A percentile compares a stretch with the other conserved stretches of the same genome.
Evolutionary conservation across 2,329 filamentous ascomycete species (phyloP).

Genomic region (Cordyceps fumosorosea): DNA sequence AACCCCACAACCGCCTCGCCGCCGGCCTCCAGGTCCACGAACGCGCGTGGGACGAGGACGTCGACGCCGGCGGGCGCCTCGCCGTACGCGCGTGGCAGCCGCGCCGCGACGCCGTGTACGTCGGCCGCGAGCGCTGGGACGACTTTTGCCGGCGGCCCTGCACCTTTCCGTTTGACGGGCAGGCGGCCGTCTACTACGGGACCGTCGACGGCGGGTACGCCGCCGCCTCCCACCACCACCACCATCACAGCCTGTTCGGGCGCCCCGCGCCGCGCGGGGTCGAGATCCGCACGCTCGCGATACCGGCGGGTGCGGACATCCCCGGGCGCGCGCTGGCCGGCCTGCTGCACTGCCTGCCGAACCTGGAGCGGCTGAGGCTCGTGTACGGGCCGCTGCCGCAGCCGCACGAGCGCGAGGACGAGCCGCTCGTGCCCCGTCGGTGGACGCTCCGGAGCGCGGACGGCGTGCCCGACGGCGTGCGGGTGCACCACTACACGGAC

Average conservation of each 20-base stretch:
- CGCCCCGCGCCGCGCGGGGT: not conserved
- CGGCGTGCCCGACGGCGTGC: not conserved
- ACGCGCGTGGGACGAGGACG: slow-evolving; percentile 5
- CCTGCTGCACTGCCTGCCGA: not conserved
- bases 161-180: slow-evolving; percentile 4
- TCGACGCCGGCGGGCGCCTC: not conserved
- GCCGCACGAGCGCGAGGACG: slow-evolving; percentile 6
- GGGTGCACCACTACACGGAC: not conserved
- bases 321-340: not conserved
- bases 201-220: slow-evolving; percentile 3
- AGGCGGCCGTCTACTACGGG: slow-evolving; percentile 4
- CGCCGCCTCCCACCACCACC: not conserved
- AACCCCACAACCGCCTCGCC: not conserved
- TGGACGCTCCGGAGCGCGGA: not conserved
- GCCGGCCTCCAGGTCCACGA: not conserved
- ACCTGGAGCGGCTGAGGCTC: not conserved
- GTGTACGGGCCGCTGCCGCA: slow-evolving; percentile 2
- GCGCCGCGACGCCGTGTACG: slow-evolving; percentile 1
- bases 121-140: not conserved
- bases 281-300: not conserved
- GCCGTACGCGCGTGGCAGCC: slow-evolving; percentile 5
- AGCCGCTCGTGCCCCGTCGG: slow-evolving; percentile 1
- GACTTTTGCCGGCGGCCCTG: not conserved
- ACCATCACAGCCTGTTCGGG: not conserved
- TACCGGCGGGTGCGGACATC: not conserved